These are phyloP conservation scores for Cordyceps farinosa DNA, from an alignment of 2,329 filamentous ascomycete genomes.

Conservation along the genomic window DNA sequence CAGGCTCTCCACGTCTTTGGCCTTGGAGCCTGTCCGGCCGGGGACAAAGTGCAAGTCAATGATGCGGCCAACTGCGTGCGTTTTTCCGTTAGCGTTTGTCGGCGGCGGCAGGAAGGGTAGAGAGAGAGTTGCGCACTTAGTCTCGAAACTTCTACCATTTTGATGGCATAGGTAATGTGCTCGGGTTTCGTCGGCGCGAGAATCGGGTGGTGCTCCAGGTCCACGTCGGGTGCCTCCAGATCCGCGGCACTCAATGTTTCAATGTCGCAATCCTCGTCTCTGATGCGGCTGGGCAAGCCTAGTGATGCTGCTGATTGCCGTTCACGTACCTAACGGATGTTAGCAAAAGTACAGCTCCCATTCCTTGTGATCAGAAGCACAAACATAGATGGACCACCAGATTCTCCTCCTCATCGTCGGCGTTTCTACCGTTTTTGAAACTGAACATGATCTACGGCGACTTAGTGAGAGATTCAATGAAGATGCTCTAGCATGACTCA, in stretches of 20 bases:
- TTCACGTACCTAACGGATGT: slow-evolving; percentile 31
- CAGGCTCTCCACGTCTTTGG: slow-evolving; percentile 28
- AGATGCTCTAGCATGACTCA: slow-evolving; percentile 19
- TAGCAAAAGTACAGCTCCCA: slow-evolving; percentile 7
- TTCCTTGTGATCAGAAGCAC: slow-evolving; percentile 19
- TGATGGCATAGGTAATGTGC: slow-evolving; percentile 34
- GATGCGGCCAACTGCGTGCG: slow-evolving; percentile 30
- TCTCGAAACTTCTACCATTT: slow-evolving; percentile 37
- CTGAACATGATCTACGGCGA: slow-evolving; percentile 26
- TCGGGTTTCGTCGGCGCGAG: slow-evolving; percentile 31
- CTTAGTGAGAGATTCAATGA: not conserved
- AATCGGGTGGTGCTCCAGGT: slow-evolving; percentile 21
- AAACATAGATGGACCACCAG: slow-evolving; percentile 53
- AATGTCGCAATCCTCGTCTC: slow-evolving; percentile 39
- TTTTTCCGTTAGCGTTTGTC: not conserved
- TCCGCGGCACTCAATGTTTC: slow-evolving; percentile 32
- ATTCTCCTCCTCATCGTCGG: slow-evolving; percentile 42
- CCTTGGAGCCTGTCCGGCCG: slow-evolving; percentile 28
- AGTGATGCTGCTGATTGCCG: slow-evolving; percentile 36
- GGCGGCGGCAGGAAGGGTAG: not conserved
- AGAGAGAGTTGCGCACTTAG: slow-evolving; percentile 25
- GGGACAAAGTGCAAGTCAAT: slow-evolving; percentile 37
- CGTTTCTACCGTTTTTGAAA: slow-evolving; percentile 26
- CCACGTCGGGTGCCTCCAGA: slow-evolving; percentile 29
- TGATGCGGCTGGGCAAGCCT: slow-evolving; percentile 35